Percentiles rank a stretch among this genome's conserved stretches.
Conservation (phyloP, 2,329 filamentous ascomycete species). For the Trichoderma harzianum region DNA sequence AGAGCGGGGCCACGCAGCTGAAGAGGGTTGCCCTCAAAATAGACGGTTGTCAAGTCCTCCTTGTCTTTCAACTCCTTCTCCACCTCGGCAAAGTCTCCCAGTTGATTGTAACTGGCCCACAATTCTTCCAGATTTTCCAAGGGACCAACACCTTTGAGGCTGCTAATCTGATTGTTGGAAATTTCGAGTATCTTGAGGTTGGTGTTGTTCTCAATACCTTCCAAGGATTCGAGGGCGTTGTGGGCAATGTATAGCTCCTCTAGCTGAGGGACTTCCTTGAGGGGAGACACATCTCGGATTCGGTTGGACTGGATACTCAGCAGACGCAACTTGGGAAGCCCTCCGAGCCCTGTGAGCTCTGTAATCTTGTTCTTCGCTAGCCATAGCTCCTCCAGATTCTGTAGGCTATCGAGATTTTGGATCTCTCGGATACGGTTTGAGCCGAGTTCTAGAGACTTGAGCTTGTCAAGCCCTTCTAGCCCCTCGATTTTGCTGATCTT, state of each 20-base stretch:
- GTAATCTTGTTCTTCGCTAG: slow-evolving; percentile 96
- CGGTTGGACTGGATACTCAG: slow-evolving; percentile 96
- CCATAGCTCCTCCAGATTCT: slow-evolving; percentile 84
- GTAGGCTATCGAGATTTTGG: slow-evolving; percentile 74
- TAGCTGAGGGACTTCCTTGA: slow-evolving; percentile 69
- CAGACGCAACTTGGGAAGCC: slow-evolving; percentile 75
- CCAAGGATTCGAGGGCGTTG: slow-evolving; percentile 78
- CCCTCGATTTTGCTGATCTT: slow-evolving; percentile 87
- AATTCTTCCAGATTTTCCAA: slow-evolving; percentile 78
- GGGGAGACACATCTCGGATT: slow-evolving; percentile 71
- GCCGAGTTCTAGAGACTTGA: slow-evolving; percentile 84
- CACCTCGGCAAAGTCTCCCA: slow-evolving; percentile 77
- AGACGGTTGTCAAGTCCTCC: slow-evolving; percentile 78
- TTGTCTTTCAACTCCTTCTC: slow-evolving; percentile 77
- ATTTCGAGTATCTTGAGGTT: slow-evolving; percentile 80
- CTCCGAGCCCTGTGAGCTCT: slow-evolving; percentile 71
- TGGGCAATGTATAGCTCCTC: slow-evolving; percentile 96
- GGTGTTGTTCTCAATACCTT: slow-evolving; percentile 64
- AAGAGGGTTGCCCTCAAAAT: slow-evolving; percentile 92
- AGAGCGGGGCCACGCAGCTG: slow-evolving; percentile 75
- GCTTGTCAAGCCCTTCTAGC: slow-evolving; percentile 67
- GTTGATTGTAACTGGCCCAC: slow-evolving; percentile 88
- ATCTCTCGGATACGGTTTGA: slow-evolving; percentile 91
- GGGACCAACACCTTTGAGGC: slow-evolving; percentile 67
- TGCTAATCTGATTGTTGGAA: slow-evolving; percentile 78